Conservation (phyloP, 352 stramenopile species). For the Chrysophaeum taylorii region DNA sequence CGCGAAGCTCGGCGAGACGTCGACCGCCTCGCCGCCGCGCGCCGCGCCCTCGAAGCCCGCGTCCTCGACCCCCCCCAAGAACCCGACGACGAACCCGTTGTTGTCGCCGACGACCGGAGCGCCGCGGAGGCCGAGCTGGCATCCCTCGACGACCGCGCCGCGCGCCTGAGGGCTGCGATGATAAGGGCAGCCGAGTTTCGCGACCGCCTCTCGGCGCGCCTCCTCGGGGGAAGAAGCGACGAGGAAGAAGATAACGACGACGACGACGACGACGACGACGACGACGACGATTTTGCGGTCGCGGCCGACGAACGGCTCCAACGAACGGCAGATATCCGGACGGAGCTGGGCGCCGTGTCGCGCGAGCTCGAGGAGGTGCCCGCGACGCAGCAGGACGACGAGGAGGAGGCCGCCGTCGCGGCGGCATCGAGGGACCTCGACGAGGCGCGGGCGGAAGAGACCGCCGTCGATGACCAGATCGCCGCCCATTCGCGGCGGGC, state of each 20-base stretch:
- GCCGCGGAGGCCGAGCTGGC: too few relatives aligned
- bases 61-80: not conserved
- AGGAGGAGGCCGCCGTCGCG: constrained; percentile 1
- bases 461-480: constrained; percentile 54
- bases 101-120: too few relatives aligned
- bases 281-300: constrained; percentile 10
- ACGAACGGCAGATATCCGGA: too few relatives aligned
- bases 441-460: not conserved
- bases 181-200: not conserved
- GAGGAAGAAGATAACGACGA: too few relatives aligned
- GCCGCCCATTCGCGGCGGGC: constrained; percentile 48
- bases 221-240: too few relatives aligned
- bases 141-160: not conserved
- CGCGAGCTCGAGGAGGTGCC: constrained; percentile 4
- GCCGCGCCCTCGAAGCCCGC: not conserved
- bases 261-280: not conserved
- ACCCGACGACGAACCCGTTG: not conserved
- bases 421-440: not conserved
- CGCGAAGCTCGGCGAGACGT: not conserved
- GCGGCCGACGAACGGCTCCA: constrained; percentile 40
- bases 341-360: constrained; percentile 18
- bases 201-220: too few relatives aligned
- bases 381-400: constrained; percentile 1
- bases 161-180: not conserved
- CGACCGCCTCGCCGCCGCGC: not conserved